Percentiles rank a stretch among this genome's conserved stretches.
These are phyloP conservation scores for Naganishia sp. DNA, from an alignment of 1,284 basidiomycete species.

Conservation along the genomic window DNA sequence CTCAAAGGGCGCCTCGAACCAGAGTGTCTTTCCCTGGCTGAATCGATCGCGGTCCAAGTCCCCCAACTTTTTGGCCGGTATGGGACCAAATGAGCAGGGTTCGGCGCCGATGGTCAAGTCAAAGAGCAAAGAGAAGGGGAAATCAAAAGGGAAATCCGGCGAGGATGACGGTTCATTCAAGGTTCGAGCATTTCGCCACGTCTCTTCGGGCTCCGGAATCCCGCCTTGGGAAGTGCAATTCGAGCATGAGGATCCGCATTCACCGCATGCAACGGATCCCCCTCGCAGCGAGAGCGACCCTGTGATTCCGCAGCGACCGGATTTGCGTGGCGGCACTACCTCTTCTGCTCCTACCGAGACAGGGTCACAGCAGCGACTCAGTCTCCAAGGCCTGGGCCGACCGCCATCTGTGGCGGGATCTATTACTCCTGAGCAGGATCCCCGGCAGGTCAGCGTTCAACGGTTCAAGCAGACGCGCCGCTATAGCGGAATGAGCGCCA, in stretches of 20 bases:
- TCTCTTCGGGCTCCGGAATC: conserved; percentile 38
- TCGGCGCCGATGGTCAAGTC: conserved; percentile 14
- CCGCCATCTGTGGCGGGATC: conserved; percentile 27
- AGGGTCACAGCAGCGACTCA: neutral
- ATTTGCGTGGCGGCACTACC: neutral
- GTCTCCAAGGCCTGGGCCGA: conserved; percentile 15
- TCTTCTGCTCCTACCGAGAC: neutral
- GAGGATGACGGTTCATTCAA: conserved; percentile 49
- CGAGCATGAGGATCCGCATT: conserved; percentile 2
- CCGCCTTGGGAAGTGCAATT: conserved; percentile 27
- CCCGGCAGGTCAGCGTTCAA: conserved; percentile 29
- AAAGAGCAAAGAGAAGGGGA: conserved; percentile 22
- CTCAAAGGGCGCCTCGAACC: conserved; percentile 7
- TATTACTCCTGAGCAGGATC: conserved; percentile 18
- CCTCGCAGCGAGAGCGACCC: conserved; percentile 13
- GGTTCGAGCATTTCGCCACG: conserved; percentile 50
- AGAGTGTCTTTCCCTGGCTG: conserved; percentile 26
- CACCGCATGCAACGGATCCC: neutral
- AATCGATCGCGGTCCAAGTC: conserved; percentile 20
- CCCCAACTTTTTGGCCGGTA: conserved; percentile 7
- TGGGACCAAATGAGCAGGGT: neutral
- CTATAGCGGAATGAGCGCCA: conserved; percentile 27
- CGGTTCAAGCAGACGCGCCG: conserved; percentile 31
- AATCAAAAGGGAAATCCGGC: conserved; percentile 4
- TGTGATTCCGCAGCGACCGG: neutral